Conservation (phyloP, 2,329 filamentous ascomycete genomes). For the Pseudocercospora pini-densiflorae region DNA sequence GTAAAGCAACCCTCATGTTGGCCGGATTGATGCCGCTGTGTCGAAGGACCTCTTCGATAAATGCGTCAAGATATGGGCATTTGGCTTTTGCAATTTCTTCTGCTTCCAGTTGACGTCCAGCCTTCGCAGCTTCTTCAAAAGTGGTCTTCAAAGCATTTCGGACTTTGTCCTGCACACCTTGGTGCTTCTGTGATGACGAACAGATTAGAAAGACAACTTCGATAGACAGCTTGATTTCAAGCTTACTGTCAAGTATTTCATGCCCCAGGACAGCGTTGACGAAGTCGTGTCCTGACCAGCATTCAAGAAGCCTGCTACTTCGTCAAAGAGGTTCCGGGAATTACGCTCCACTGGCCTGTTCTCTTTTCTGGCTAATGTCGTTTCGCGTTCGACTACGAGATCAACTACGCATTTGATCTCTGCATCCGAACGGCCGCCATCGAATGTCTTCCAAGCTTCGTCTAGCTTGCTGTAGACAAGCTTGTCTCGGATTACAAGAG, state of each 20-base stretch:
- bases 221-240: too few species aligned
- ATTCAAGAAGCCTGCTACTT: constrained; percentile 39
- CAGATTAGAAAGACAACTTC: background rate
- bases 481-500: background rate
- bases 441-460: constrained; percentile 5
- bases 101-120: background rate
- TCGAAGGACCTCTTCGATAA: constrained; percentile 11
- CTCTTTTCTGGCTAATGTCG: constrained; percentile 39
- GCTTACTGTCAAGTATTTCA: constrained; percentile 43
- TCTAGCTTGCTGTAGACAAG: background rate
- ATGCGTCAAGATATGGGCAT: constrained; percentile 15
- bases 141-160: background rate
- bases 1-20: constrained; percentile 12
- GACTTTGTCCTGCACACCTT: constrained; percentile 50
- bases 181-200: constrained; percentile 28
- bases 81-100: constrained; percentile 4
- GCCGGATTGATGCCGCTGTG: background rate
- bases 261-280: constrained; percentile 45
- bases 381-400: constrained; percentile 39
- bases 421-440: constrained; percentile 12
- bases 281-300: constrained; percentile 52
- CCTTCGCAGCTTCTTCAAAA: background rate
- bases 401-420: constrained; percentile 40
- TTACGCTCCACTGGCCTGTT: constrained; percentile 27
- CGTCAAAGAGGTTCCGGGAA: constrained; percentile 28